These are phyloP conservation scores for Vitis cinerea DNA, from an alignment of 164 flowering plant genomes.

Conservation along the genomic window DNA sequence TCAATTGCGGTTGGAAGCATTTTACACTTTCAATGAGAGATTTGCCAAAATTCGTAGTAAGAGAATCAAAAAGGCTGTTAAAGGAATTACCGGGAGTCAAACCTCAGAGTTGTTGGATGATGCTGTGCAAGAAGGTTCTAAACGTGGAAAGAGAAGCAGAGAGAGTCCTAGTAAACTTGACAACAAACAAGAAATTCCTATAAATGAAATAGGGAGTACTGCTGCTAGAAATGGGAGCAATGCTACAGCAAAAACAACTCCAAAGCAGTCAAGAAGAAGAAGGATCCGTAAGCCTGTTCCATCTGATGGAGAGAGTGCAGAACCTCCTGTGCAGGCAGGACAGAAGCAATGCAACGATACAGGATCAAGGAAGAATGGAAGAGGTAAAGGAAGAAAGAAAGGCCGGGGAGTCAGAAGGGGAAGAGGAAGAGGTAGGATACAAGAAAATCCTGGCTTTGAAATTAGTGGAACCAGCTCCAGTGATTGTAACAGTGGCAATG, in stretches of 20 bases:
- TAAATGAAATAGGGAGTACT: slow-evolving; percentile 16
- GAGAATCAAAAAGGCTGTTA: slow-evolving; percentile 84
- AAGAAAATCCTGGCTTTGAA: slow-evolving; percentile 20
- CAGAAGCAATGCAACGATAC: slow-evolving; percentile 10
- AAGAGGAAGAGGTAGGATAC: slow-evolving; percentile 27
- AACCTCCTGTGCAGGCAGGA: slow-evolving; percentile 9
- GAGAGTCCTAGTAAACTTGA: slow-evolving; percentile 13
- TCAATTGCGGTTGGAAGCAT: slow-evolving; percentile 91
- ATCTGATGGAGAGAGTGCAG: slow-evolving; percentile 12
- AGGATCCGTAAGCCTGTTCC: slow-evolving; percentile 11
- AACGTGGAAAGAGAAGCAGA: slow-evolving; percentile 33
- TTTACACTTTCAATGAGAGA: slow-evolving; percentile 91
- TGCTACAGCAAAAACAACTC: slow-evolving; percentile 16
- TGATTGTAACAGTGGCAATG: slow-evolving; percentile 23
- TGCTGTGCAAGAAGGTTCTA: slow-evolving; percentile 26
- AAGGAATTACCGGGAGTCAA: slow-evolving; percentile 60
- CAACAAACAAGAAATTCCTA: slow-evolving; percentile 17
- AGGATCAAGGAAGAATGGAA: slow-evolving; percentile 23
- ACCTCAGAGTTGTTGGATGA: slow-evolving; percentile 47
- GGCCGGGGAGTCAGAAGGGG: slow-evolving; percentile 25
- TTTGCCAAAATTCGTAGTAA: slow-evolving; percentile 96
- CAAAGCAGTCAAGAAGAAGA: slow-evolving; percentile 30
- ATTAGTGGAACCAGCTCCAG: slow-evolving; percentile 35
- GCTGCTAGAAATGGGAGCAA: slow-evolving; percentile 16
- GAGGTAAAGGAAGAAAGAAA: slow-evolving; percentile 34